Conservation (phyloP, 495 filamentous ascomycete species). For the Trichoderma asperelloides region DNA sequence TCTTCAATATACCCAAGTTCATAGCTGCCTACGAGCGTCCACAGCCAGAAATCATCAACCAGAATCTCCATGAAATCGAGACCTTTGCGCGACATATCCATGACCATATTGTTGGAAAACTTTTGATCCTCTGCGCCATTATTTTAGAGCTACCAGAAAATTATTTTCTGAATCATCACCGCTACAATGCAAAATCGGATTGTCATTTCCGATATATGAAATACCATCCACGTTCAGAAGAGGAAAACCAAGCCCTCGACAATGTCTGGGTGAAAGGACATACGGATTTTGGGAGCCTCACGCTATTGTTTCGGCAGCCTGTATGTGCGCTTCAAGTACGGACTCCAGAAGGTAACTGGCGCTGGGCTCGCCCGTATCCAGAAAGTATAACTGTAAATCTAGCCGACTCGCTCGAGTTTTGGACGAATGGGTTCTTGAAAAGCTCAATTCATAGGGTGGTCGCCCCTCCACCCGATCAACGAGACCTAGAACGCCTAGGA, state of each 20-base stretch:
- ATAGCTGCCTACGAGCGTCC: conserved; percentile 30
- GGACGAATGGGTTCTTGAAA: conserved; percentile 43
- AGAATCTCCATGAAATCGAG: conserved; percentile 33
- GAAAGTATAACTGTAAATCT: conserved; percentile 47
- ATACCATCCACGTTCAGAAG: conserved; percentile 34
- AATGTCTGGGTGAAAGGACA: conserved; percentile 37
- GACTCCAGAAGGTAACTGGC: conserved; percentile 38
- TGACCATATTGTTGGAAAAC: conserved; percentile 33
- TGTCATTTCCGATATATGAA: conserved; percentile 49
- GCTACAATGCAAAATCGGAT: conserved; percentile 38
- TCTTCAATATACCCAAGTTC: conserved; percentile 44
- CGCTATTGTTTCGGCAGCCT: conserved; percentile 45
- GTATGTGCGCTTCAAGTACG: conserved; percentile 39
- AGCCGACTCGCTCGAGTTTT: conserved; percentile 39
- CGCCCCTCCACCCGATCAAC: conserved; percentile 41
- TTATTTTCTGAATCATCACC: conserved; percentile 38
- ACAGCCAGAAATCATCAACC: conserved; percentile 25
- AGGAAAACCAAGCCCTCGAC: conserved; percentile 28
- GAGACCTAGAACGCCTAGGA: conserved; percentile 40
- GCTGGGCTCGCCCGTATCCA: conserved; percentile 41
- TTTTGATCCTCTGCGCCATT: conserved; percentile 42
- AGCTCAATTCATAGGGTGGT: conserved; percentile 46
- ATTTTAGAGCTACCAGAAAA: conserved; percentile 46
- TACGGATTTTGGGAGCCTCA: conserved; percentile 49
- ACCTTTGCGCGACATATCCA: conserved; percentile 33